Evolutionary conservation across 352 stramenopile species (phyloP), one percentile per base, ranked within the genome.

Genomic region (Globisporangium apiculatum): DNA sequence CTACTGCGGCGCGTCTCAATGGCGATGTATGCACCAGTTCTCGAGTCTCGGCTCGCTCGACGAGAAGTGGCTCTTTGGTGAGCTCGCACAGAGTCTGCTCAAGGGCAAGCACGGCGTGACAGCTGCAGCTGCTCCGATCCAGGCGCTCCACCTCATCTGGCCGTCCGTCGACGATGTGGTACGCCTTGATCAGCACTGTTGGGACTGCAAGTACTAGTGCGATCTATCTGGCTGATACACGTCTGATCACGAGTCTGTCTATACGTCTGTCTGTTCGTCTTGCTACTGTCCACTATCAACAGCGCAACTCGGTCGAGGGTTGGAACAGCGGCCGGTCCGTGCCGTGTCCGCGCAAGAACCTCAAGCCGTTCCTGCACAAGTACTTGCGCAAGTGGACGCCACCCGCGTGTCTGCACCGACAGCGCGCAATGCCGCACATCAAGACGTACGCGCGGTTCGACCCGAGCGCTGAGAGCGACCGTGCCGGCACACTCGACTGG

Each of bases 351-450:
- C 56, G 90, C 14, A 94, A 94, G 57, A 94, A 94, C 60, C 86
- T 94, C 72, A 94, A 94, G 59, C 64, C 81, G 5, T 94, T 94
- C 59, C 62, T 94, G 42, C 84, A 94, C 72, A 91, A 90, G 48
- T 91, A 89, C 58, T 62, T 94, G 15, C 70, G 84, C 50, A 88
- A 86, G 51, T 94, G 84, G 84, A 76, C 71, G 15, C 84, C 84
- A 15, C 78, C 79, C 0, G 10, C 52, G 1, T 46, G 42, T 35
- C 57, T 94, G 35, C 70, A 89, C 42, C 84, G 84, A 3, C 69
- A 89, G 61, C 86, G 85, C 37, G 84, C 76, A 5, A 91, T 94
- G 82, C 84, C 84, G 10, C 84, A 94, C 57, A 91, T 91, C 64
- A 94, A 94, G 62, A 78, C 75, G 38, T 91, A 89, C 50, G 78